Evolutionary conservation across 2,329 filamentous ascomycete species (phyloP), one percentile per base, ranked within the genome.

Genomic region (Arthrobotrys sinensis): DNA sequence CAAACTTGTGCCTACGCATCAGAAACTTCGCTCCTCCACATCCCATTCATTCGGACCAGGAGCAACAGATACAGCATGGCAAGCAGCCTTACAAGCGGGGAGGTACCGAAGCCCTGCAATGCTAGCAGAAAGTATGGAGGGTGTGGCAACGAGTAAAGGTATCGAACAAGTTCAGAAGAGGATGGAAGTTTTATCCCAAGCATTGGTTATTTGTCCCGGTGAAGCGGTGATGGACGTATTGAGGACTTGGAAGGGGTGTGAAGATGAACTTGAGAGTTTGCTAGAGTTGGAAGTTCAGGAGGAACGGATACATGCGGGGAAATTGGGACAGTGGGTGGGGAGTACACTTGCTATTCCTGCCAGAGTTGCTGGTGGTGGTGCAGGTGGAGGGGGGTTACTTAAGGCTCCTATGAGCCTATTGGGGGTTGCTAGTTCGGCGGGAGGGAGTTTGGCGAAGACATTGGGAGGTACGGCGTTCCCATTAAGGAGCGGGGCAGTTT

Each of bases 91-190:
- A 50, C 88, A 91, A 81, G 91, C 92, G n/a, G 93, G 93, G 14
- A 91, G 92, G 77, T 92, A 94, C 83, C 87, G 89, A 38, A 88
- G 81, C 84, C 90, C 21, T 87, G 90, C 52, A 90, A 89, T 36
- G 86, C 88, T 14, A 89, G 86, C 82, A 87, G 88, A 81, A 88
- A 90, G 83, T 85, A 87, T 28, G 86, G 90, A 73, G 4, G 83
- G 79, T 6, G 79, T 79, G 16, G 79, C 70, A 6, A 71, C 73
- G 24, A 55, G 32, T 19, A 40, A 62, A 43, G 79, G 83, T 12
- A 83, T 96, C 65, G 88, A 92, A 34, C 90, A 93, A 80, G 86
- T 96, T 0, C 92, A 95, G 81, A 93, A 95, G 83, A 89, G 93
- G 21, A 92, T 94, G 83, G 93, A 95, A 81, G 91, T 94, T 43